phyloP scores from a whole-genome alignment of 2,329 filamentous ascomycete species.

The Colletotrichum abscissum region DNA sequence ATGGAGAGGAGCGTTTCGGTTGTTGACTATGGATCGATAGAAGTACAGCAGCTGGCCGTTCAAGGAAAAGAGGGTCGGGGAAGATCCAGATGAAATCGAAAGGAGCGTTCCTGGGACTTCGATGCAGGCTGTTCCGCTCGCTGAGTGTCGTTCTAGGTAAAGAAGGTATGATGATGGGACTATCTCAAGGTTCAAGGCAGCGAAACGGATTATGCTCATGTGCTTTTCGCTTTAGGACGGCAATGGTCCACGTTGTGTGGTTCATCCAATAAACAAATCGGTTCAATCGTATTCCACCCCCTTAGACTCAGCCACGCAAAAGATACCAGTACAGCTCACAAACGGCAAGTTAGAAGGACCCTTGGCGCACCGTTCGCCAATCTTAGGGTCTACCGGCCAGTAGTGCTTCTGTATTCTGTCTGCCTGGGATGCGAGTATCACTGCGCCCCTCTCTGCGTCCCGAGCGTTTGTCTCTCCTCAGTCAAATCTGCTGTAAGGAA shows the following conservation, averaged over 20 bases:
- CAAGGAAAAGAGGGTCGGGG: too few relatives aligned
- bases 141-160: neutral
- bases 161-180: neutral
- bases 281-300: neutral
- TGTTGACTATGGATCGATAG: too few relatives aligned
- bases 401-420: neutral
- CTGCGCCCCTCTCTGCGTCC: constrained; percentile 22
- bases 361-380: neutral
- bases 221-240: neutral
- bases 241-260: neutral
- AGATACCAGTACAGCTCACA: neutral
- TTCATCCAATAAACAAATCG: neutral
- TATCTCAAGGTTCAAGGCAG: neutral
- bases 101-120: neutral
- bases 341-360: neutral
- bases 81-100: too few relatives aligned
- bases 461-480: neutral
- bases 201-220: constrained; percentile 8
- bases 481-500: neutral
- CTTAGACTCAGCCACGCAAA: neutral
- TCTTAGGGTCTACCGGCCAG: neutral
- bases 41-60: too few relatives aligned
- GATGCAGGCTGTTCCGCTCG: neutral
- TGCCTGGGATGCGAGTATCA: neutral
- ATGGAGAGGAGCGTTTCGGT: neutral